Conservation (phyloP, 1,284 basidiomycete species). For the Vanrija pseudolonga region DNA sequence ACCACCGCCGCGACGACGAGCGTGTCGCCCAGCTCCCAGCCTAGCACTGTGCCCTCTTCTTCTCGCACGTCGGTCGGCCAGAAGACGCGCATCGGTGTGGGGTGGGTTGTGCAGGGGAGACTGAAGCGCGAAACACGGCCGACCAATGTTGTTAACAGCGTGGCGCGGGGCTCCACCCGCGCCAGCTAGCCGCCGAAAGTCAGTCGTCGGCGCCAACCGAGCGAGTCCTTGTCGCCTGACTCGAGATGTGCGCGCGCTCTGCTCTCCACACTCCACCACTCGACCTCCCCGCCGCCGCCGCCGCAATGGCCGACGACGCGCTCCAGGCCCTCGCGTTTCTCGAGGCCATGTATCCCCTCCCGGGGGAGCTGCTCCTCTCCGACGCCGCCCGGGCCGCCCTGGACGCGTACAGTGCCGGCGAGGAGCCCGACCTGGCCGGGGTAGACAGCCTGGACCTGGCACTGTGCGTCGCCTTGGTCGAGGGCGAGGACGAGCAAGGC, state of each 20-base stretch:
- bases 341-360: slow-evolving; percentile 41
- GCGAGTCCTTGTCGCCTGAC: too few species aligned
- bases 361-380: slow-evolving; percentile 28
- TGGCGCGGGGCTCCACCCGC: too few species aligned
- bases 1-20: slow-evolving; percentile 27
- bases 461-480: slow-evolving; percentile 6
- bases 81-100: slow-evolving; percentile 24
- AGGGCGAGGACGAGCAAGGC: slow-evolving; percentile 1
- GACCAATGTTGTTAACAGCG: too few species aligned
- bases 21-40: slow-evolving; percentile 23
- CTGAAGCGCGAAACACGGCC: too few species aligned
- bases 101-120: too few species aligned
- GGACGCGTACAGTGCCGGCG: neutral
- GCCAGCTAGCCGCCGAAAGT: too few species aligned
- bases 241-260: too few species aligned
- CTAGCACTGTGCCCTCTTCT: slow-evolving; percentile 21
- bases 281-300: neutral
- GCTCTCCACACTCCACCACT: too few species aligned
- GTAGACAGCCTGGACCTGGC: neutral
- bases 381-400: slow-evolving; percentile 13
- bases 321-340: slow-evolving; percentile 34
- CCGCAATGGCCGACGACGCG: neutral
- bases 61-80: slow-evolving; percentile 28
- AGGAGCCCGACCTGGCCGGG: neutral
- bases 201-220: too few species aligned